Evolutionary conservation across 2,329 filamentous ascomycete species (phyloP), one percentile per base, ranked within the genome.

Genomic region (Scorias spongiosa): DNA sequence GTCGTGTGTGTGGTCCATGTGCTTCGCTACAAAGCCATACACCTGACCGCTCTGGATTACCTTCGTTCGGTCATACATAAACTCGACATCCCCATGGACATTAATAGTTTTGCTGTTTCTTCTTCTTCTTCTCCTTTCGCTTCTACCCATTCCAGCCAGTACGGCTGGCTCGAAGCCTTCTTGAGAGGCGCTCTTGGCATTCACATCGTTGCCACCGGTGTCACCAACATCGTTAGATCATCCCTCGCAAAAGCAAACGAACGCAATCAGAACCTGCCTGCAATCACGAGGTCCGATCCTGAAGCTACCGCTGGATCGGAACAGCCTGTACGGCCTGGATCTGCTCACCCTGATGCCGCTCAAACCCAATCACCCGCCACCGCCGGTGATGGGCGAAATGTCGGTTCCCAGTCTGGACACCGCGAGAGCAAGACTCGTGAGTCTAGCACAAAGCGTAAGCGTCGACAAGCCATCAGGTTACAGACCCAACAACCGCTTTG

Each of bases 401-500:
- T 66, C 36, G 67, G 66, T 48, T 66, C 65, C 57, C 63, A 74
- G 58, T 68, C 72, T 20, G 65, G 67, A 43, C 53, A 66, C 44
- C 70, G 71, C 54, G 69, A 74, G 43, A 66, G 62, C 58, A 77
- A 68, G 63, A 72, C 73, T 62, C 77, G 66, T 63, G 59, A 75
- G 66, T 68, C 78, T 58, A 67, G 64, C 51, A 76, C 74, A 50
- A 93, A 91, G 66, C 91, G 86, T 67, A 82, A 84, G 66, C 78
- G 83, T 66, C 89, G 91, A 66, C 86, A 93, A 65, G 89, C 84
- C 58, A 87, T 86, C 46, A 84, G 91, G 63, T 86, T 93, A 52
- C 75, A 88, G 62, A 84, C 86, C 61, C 80, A 86, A 58, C 88
- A 95, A 66, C 88, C 88, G 41, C 76, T 95, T 51, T 95, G 88